Conservation (phyloP, 345 rosid species). For the Reutealis trisperma region DNA sequence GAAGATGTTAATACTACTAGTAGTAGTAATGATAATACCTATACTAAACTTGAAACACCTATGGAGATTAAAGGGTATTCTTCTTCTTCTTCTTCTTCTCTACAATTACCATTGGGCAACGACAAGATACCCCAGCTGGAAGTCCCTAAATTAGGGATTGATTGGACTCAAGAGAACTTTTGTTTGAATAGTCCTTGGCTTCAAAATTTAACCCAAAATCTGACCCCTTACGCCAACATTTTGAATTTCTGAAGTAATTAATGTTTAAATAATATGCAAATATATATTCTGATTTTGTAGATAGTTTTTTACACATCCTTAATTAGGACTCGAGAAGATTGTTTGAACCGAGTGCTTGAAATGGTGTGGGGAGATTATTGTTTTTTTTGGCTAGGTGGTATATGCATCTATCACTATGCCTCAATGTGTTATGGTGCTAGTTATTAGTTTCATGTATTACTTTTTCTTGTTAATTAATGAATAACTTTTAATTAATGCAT, state of each 20-base stretch:
- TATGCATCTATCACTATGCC: too few species aligned
- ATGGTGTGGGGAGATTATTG: neutral
- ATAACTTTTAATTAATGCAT: neutral
- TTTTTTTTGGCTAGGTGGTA: neutral
- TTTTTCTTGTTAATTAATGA: neutral
- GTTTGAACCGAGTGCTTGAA: neutral
- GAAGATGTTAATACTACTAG: neutral
- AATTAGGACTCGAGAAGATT: neutral
- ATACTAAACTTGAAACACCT: neutral
- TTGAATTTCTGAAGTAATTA: conserved; percentile 44
- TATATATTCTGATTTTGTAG: neutral
- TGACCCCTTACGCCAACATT: conserved; percentile 54
- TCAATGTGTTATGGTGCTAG: too few species aligned
- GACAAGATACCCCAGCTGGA: conserved; percentile 63
- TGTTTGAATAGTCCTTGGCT: conserved; percentile 83
- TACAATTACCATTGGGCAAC: conserved; percentile 49
- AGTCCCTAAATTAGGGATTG: conserved; percentile 55
- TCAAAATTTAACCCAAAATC: conserved; percentile 57
- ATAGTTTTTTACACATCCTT: neutral
- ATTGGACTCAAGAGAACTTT: conserved; percentile 69
- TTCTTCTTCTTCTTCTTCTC: conserved; percentile 15
- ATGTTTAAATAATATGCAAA: neutral
- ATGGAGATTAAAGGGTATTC: conserved; percentile 9
- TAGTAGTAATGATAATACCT: neutral
- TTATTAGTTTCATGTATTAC: too few species aligned